Conservation (phyloP, 2,329 filamentous ascomycete genomes). For the Aspergillus nomiae region DNA sequence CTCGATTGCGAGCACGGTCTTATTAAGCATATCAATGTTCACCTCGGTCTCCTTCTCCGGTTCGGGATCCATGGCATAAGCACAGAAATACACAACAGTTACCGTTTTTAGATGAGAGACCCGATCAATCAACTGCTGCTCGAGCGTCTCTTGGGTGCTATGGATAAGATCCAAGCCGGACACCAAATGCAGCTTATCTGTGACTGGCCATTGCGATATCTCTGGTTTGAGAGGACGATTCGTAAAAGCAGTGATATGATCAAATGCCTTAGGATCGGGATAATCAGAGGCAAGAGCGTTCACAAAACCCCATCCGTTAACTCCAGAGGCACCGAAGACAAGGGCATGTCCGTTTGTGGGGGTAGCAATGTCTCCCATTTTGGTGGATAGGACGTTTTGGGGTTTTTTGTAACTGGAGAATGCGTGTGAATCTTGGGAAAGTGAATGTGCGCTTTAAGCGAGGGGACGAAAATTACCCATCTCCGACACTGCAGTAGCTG, state of each 20-base stretch:
- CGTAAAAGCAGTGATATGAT: constrained; percentile 4
- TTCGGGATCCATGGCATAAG: neutral
- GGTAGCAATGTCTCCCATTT: neutral
- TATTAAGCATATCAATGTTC: too few species aligned
- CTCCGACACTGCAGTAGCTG: neutral
- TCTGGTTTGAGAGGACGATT: neutral
- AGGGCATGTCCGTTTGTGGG: neutral
- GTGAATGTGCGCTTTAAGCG: neutral
- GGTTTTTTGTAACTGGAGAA: neutral
- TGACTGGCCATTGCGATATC: neutral
- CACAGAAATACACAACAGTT: constrained; percentile 7
- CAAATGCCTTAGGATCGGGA: neutral
- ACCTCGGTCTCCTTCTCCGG: too few species aligned
- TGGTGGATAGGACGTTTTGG: too few species aligned
- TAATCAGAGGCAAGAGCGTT: too few species aligned
- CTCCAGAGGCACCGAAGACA: constrained; percentile 9
- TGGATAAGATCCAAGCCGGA: constrained; percentile 2
- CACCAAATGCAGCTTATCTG: neutral
- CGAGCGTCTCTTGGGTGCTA: neutral
- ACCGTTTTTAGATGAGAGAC: neutral
- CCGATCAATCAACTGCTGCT: neutral
- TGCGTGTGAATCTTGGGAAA: neutral
- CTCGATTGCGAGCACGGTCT: too few species aligned
- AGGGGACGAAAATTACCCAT: neutral
- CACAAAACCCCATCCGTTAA: constrained; percentile 6